A percentile compares a stretch with the other conserved stretches of the same genome.
Conservation (phyloP, 2,329 filamentous ascomycete genomes). For the Venturiaceae sp. region DNA sequence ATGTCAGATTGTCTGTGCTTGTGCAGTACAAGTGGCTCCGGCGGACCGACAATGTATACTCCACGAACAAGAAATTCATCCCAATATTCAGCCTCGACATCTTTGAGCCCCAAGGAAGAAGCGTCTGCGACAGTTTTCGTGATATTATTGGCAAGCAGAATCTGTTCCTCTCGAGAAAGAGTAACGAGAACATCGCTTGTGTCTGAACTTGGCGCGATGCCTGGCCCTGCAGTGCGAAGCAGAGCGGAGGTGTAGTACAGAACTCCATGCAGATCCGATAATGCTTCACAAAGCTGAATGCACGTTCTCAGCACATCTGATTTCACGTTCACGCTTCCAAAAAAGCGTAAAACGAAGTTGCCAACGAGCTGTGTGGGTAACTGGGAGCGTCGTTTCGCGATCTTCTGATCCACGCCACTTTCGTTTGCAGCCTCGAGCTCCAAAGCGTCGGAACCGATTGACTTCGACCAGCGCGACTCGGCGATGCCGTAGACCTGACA, state of each 20-base stretch:
- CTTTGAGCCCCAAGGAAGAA: conserved; percentile 58
- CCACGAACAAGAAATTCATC: conserved; percentile 86
- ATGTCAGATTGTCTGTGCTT: conserved; percentile 46
- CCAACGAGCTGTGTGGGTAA: conserved; percentile 43
- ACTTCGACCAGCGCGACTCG: conserved; percentile 14
- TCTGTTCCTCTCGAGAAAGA: conserved; percentile 73
- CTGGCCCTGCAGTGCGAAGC: conserved; percentile 70
- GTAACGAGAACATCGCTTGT: conserved; percentile 60
- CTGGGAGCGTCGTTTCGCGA: not conserved
- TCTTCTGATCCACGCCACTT: conserved; percentile 37
- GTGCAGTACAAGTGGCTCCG: conserved; percentile 46
- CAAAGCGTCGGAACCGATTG: conserved; percentile 5
- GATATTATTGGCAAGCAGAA: conserved; percentile 75
- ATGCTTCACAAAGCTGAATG: conserved; percentile 85
- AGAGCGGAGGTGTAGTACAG: conserved; percentile 77
- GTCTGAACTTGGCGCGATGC: conserved; percentile 60
- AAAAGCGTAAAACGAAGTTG: conserved; percentile 43
- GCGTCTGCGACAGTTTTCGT: conserved; percentile 73
- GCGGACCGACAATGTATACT: conserved; percentile 56
- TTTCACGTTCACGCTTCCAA: conserved; percentile 73
- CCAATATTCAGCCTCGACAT: conserved; percentile 82
- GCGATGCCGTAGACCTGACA: conserved; percentile 33
- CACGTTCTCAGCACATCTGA: conserved; percentile 81
- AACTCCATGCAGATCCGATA: conserved; percentile 88
- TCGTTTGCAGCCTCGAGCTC: conserved; percentile 2